These are phyloP conservation scores for Alternaria angustiovoidea DNA, from an alignment of 2,329 filamentous ascomycete species.

Conservation along the genomic window DNA sequence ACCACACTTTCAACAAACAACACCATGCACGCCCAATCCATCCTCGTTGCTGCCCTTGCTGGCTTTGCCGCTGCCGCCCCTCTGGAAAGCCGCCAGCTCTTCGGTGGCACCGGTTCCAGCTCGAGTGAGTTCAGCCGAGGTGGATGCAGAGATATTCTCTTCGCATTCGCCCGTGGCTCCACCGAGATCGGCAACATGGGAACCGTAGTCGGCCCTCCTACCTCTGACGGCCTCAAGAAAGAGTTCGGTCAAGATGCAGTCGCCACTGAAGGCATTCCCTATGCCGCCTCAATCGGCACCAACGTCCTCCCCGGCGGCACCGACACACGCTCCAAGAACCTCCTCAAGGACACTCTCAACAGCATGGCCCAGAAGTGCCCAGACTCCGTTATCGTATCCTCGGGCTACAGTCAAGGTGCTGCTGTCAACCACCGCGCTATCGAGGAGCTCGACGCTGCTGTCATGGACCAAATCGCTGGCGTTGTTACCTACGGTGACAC, in stretches of 20 bases:
- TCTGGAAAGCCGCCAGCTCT: conserved; percentile 35
- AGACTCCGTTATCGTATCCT: conserved; percentile 41
- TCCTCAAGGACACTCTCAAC: conserved; percentile 35
- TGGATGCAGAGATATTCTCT: conserved; percentile 54
- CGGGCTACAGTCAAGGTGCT: conserved; percentile 45
- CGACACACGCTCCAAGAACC: conserved; percentile 27
- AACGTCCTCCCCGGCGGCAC: conserved; percentile 45
- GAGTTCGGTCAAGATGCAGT: conserved; percentile 37
- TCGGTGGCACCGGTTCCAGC: conserved; percentile 27
- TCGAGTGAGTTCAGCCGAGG: conserved; percentile 52
- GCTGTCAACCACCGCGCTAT: conserved; percentile 48
- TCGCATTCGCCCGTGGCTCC: conserved; percentile 60
- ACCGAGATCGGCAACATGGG: conserved; percentile 60
- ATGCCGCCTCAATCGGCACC: conserved; percentile 37
- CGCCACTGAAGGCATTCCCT: conserved; percentile 46
- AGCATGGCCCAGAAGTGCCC: conserved; percentile 43
- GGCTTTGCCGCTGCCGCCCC: conserved; percentile 33
- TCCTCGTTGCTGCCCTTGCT: conserved; percentile 32
- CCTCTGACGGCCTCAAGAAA: conserved; percentile 41
- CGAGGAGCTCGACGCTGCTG: conserved; percentile 32
- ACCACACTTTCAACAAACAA: conserved; percentile 17
- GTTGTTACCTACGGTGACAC: conserved; percentile 59
- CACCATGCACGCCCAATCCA: conserved; percentile 38
- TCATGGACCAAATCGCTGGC: conserved; percentile 48
- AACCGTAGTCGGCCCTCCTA: conserved; percentile 42